Evolutionary conservation across 208 protist species (phyloP).

Genomic region (Crithidia mellificae): DNA sequence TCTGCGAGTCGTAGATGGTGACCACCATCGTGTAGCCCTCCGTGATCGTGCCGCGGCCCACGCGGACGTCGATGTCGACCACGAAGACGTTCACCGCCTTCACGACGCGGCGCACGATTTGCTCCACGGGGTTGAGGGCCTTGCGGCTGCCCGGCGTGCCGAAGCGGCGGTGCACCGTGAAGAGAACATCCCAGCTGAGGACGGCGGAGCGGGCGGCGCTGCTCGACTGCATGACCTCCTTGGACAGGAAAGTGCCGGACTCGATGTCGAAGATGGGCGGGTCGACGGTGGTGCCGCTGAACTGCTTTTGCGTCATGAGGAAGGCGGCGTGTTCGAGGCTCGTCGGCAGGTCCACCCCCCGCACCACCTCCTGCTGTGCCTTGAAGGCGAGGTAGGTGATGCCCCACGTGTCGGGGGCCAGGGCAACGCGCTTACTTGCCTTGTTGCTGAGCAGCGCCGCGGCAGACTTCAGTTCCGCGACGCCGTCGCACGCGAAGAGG

Average conservation of each 20-base stretch:
- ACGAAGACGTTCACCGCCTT: slow-evolving; percentile 91
- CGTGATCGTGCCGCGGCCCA: slow-evolving; percentile 85
- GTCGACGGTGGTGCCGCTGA: slow-evolving; percentile 42
- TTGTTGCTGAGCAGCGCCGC: slow-evolving; percentile 54
- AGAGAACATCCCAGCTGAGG: slow-evolving; percentile 76
- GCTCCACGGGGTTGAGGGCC: slow-evolving; percentile 82
- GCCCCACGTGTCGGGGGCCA: slow-evolving; percentile 80
- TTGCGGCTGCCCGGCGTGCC: slow-evolving; percentile 85
- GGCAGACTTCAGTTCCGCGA: slow-evolving; percentile 45
- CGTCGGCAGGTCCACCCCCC: slow-evolving; percentile 61
- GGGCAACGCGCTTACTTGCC: slow-evolving; percentile 59
- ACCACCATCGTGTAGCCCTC: slow-evolving; percentile 92
- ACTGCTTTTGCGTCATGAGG: slow-evolving; percentile 61
- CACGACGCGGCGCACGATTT: slow-evolving; percentile 87
- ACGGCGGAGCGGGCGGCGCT: slow-evolving; percentile 60
- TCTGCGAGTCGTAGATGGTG: slow-evolving; percentile 89
- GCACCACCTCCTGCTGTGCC: slow-evolving; percentile 82
- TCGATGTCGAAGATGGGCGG: slow-evolving; percentile 62
- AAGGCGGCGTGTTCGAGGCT: slow-evolving; percentile 84
- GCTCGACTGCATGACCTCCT: slow-evolving; percentile 18
- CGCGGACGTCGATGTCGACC: slow-evolving; percentile 86
- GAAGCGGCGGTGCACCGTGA: slow-evolving; percentile 85
- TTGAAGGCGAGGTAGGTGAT: slow-evolving; percentile 83
- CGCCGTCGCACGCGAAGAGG: slow-evolving; percentile 67
- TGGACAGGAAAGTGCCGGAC: slow-evolving; percentile 40